Evolutionary conservation across 805 yeast species (phyloP).

Genomic region (Ogataea methanolica): DNA sequence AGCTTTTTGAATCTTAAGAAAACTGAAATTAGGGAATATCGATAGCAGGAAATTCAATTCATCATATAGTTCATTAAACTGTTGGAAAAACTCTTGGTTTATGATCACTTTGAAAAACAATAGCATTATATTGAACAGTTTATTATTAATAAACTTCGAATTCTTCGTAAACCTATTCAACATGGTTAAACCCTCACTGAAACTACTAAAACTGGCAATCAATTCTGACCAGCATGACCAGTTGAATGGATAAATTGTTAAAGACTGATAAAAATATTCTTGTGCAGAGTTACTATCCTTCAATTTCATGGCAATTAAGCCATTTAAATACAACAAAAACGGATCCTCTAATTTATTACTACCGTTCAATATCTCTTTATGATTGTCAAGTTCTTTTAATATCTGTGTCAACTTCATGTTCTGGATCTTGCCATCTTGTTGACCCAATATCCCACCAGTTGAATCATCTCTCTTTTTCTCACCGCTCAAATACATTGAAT

Average conservation of each 20-base stretch:
- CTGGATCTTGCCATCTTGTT: slow-evolving; percentile 29
- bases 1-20: slow-evolving; percentile 77
- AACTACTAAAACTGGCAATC: slow-evolving; percentile 50
- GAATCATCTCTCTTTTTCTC: slow-evolving; percentile 74
- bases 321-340: slow-evolving; percentile 67
- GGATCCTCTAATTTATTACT: slow-evolving; percentile 37
- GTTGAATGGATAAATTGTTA: slow-evolving; percentile 71
- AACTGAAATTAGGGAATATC: slow-evolving; percentile 69
- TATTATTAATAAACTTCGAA: slow-evolving; percentile 28
- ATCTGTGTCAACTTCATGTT: slow-evolving; percentile 30
- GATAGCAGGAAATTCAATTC: slow-evolving; percentile 45
- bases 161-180: slow-evolving; percentile 35
- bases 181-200: slow-evolving; percentile 52
- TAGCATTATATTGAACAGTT: slow-evolving; percentile 27
- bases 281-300: slow-evolving; percentile 61
- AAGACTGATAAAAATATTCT: slow-evolving; percentile 52
- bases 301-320: slow-evolving; percentile 60
- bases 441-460: slow-evolving; percentile 59
- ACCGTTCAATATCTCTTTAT: slow-evolving; percentile 12
- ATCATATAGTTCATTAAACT: slow-evolving; percentile 44
- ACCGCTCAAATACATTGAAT: slow-evolving; percentile 67
- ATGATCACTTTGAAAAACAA: slow-evolving; percentile 60
- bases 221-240: slow-evolving; percentile 95
- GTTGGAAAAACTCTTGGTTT: slow-evolving; percentile 77
- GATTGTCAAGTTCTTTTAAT: slow-evolving; percentile 38